Evolutionary conservation across 257 asterid species (phyloP), one percentile per base, ranked within the genome.

Genomic region (Primulina eburnea): DNA sequence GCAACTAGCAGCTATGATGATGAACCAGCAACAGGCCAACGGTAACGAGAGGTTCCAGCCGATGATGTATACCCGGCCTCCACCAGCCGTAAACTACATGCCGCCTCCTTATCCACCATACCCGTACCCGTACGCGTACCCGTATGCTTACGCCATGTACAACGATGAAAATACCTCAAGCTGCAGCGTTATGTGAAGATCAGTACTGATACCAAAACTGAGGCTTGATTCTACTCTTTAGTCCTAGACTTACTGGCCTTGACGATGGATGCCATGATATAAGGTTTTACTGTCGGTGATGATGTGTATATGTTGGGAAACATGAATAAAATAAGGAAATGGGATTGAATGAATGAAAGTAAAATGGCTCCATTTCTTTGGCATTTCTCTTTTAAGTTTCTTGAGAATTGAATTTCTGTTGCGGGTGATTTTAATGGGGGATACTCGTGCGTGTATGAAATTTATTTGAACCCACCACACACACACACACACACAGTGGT

Each of bases 21-120:
- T 91, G 96, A 89, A 93, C 73, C 97, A 89, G 75, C 99, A 86
- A 56, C 87, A 89, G 24, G 96, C 85, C 11, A 79, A 78, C 0
- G 99, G 97, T 24, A 89, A 91, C 35, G 98, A 94, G 78, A 78
- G 99, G 88, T 94, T 89, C 58, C 99, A 94, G 77, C 99, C 92
- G 1, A 94, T 91, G 99, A 89, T 92, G 95, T 94, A 91, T 26
- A 97, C 96, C 1, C 83, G 96, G 14, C 97, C 97, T 2, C 94
- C 98, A 0, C 93, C 99, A 0, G 98, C 93, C 0, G 93, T 88
- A 3, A 94, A 92, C 62, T 94, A 86, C 84, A 82, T 88, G 89
- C 57, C 55, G 2, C 96, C 95, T 1, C 86, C 92, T 0, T 81
- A 83, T 56, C 90, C 84, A 0, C 81, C 86, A 1, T 79, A 89